Conservation (phyloP, 805 yeast species). For the Maudiozyma pseudohumilis region DNA sequence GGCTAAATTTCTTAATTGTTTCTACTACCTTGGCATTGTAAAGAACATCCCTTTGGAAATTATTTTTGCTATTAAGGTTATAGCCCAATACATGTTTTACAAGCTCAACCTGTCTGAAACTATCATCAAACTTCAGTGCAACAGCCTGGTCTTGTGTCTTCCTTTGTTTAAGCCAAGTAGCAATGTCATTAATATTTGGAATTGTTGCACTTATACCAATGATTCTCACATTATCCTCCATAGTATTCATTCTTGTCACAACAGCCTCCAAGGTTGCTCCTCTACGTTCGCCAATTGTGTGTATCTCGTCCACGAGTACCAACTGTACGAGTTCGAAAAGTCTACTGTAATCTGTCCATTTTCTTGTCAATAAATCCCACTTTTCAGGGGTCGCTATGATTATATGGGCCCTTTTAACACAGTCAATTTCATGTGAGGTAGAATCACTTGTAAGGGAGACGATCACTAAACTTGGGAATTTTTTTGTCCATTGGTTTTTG, state of each 20-base stretch:
- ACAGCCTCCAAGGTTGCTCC: constrained; percentile 43
- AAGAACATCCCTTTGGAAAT: constrained; percentile 38
- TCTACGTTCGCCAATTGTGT: constrained; percentile 35
- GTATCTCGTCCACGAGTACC: constrained; percentile 40
- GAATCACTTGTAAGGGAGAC: constrained; percentile 51
- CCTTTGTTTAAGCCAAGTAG: constrained; percentile 34
- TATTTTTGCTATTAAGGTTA: constrained; percentile 31
- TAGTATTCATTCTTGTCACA: constrained; percentile 37
- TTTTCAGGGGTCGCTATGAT: constrained; percentile 55
- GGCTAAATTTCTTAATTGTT: constrained; percentile 32
- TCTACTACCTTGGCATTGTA: constrained; percentile 35
- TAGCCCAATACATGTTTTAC: constrained; percentile 37
- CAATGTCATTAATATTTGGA: constrained; percentile 41
- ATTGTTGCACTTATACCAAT: constrained; percentile 45
- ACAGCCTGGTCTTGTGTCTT: constrained; percentile 21
- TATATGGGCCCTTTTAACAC: constrained; percentile 39
- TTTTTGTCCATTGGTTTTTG: constrained; percentile 36
- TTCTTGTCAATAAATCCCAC: constrained; percentile 49
- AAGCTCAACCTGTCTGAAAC: constrained; percentile 37
- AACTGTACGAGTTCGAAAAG: constrained; percentile 36
- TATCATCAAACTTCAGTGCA: constrained; percentile 37
- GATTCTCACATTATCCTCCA: constrained; percentile 32
- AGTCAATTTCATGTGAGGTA: constrained; percentile 34
- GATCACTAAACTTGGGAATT: constrained; percentile 36
- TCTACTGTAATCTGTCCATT: constrained; percentile 36